Base-by-base conservation (phyloP, 1,139 yeast species). In the Nadsonia commutata region DNA sequence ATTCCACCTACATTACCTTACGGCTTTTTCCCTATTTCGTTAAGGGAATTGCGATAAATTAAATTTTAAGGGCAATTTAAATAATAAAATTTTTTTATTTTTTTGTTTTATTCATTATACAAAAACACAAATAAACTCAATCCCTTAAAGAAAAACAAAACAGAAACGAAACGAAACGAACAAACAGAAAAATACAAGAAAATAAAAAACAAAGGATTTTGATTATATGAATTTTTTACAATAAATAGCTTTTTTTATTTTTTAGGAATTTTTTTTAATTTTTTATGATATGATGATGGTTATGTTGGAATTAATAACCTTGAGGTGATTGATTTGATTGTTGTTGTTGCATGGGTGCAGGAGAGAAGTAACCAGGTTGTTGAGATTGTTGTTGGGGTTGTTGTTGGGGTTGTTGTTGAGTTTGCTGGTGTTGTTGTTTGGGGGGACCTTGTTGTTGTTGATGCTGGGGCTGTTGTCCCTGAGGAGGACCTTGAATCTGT, bases 401-500 rank as follows among this genome's bases (percentile, higher is more conserved):
- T 37, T 49, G 50, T 36, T 48, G 50, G 36, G 46, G 52, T 43
- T 51, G 53, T 42, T 46, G 47, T 36, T 49, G 47, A 20, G 40
- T 41, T 31, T 45, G 43, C 40, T n/a, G n/a, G n/a, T n/a, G n/a
- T n/a, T n/a, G n/a, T n/a, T n/a, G n/a, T n/a, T n/a, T n/a, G n/a
- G n/a, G n/a, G n/a, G n/a, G n/a, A n/a, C n/a, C n/a, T n/a, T n/a
- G n/a, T n/a, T n/a, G n/a, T n/a, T 42, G 40, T 36, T 38, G 43
- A 45, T 49, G 56, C 44, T 52, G 57, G 27, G 50, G 54, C 42
- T 44, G 52, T 31, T 44, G 46, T 40, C 45, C 51, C 22, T 42
- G 42, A 23, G 21, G 31, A 38, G 41, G 22, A 40, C 36, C 41
- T 40, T 18, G 47, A 40, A 40, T 57, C 13, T 46, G 48, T 48